Evolutionary conservation across 129 eudicot genomes (phyloP), one percentile per base, ranked within the genome.

Genomic region (Silybum marianum): DNA sequence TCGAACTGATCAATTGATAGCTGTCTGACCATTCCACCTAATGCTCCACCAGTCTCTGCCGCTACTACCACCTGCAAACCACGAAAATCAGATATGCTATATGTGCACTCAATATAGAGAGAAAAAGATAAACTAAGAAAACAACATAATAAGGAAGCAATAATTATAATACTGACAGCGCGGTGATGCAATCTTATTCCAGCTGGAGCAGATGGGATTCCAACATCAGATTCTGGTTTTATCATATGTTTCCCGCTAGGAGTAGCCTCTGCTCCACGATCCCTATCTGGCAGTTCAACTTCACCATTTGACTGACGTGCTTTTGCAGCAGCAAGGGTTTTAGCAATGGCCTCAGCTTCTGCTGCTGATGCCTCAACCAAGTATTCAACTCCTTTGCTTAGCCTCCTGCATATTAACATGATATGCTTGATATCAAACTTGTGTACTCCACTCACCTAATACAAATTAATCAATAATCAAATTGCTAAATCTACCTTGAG

Each of bases 1-100:
- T 96, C 99, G 88, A 96, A 96, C 81, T 93, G 99, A 86, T 96
- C 99, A 66, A 96, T 96, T 60, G 99, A 96, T 62, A 96, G 97
- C 87, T 93, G 98, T 75, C 99, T 91, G 73, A 96, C 99, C 99
- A 96, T 93, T 77, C 99, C 99, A 88, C 99, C 99, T 86, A 93
- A 86, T 68, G 97, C 99, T 18, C 99, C 99, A 75, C 99, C 99
- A 72, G 99, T 93, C 91, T 96, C 99, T 30, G 99, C 99, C 68
- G 99, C 98, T 75, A 96, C 90, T 79, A 96, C 98, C 48, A 96
- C 98, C 99, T 96, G 89, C 79, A 83, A 69, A 78, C 73, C 74
- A 78, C 40, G 70, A n/a, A 26, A 69, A 60, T 85, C 80, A 84
- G 74, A 82, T 82, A 74, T 23, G 21, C 10, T 18, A 39, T 63